A percentile compares a stretch with the other conserved stretches of the same genome.
Conservation (phyloP, 129 eudicot species). For the Tanacetum coccineum region DNA sequence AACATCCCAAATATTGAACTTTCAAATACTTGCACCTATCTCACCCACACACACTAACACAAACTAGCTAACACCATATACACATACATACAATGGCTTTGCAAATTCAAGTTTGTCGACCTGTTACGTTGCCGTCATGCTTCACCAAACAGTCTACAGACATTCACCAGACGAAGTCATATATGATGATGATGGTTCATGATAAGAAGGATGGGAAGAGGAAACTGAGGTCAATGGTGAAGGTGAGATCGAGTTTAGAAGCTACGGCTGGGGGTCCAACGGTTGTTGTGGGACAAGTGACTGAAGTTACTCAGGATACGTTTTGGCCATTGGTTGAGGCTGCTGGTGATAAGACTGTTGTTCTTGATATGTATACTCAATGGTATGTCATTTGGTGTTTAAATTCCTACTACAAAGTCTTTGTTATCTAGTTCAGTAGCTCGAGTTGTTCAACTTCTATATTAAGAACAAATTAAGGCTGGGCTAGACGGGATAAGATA, state of each 20-base stretch:
- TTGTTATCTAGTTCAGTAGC: not conserved
- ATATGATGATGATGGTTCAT: constrained; percentile 5
- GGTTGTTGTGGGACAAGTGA: constrained; percentile 53
- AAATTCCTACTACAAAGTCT: not conserved
- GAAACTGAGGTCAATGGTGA: constrained; percentile 19
- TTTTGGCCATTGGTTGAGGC: constrained; percentile 26
- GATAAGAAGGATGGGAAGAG: constrained; percentile 24
- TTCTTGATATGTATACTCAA: constrained; percentile 11
- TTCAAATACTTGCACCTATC: constrained; percentile 11
- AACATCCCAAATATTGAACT: constrained; percentile 19
- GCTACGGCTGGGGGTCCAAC: constrained; percentile 30
- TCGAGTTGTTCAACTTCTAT: not conserved
- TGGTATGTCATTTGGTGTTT: not conserved
- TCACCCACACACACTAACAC: constrained; percentile 15
- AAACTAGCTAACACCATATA: not conserved
- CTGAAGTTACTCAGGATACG: constrained; percentile 61
- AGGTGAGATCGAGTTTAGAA: constrained; percentile 47
- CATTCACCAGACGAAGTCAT: not conserved
- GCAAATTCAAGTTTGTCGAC: constrained; percentile 39
- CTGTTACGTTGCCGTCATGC: constrained; percentile 16
- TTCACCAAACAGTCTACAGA: constrained; percentile 20
- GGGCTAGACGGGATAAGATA: too few relatives aligned
- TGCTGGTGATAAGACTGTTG: constrained; percentile 14
- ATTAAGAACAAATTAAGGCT: too few relatives aligned
- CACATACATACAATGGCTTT: constrained; percentile 39